Evolutionary conservation across 192 early-diverging fungal genomes (phyloP).

Genomic region (Coemansia sp.): DNA sequence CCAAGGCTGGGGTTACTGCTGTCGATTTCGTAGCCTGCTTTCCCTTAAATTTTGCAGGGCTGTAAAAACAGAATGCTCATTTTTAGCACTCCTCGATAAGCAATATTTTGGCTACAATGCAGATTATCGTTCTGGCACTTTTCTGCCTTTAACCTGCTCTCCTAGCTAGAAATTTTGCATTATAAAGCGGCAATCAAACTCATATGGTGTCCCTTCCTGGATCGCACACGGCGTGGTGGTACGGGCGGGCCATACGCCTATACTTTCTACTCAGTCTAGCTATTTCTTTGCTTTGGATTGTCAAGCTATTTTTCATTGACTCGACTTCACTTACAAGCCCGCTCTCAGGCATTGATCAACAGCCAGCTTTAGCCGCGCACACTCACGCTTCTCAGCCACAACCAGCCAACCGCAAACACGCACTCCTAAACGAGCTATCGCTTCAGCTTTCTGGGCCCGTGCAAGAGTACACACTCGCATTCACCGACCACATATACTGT

Average conservation of each 20-base stretch:
- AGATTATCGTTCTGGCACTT: not conserved
- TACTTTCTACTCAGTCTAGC: slow-evolving; percentile 37
- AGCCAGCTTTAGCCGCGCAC: not conserved
- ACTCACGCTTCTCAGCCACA: not conserved
- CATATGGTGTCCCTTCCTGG: slow-evolving; percentile 9
- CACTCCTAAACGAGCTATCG: not conserved
- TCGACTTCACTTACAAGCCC: not conserved
- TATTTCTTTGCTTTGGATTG: slow-evolving; percentile 28
- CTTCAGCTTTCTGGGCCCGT: slow-evolving; percentile 4
- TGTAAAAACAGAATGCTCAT: too few relatives aligned
- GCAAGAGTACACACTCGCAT: slow-evolving; percentile 14
- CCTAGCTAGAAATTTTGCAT: too few relatives aligned
- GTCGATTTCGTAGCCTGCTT: too few relatives aligned
- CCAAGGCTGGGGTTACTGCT: too few relatives aligned
- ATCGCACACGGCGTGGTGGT: slow-evolving; percentile 42
- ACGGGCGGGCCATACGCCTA: slow-evolving; percentile 38
- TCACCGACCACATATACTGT: slow-evolving; percentile 47
- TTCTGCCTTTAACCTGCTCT: not conserved
- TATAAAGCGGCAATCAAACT: too few relatives aligned
- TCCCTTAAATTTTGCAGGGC: too few relatives aligned
- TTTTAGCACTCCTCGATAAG: too few relatives aligned
- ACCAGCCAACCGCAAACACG: not conserved
- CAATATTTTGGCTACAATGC: too few relatives aligned
- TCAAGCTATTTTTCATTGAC: slow-evolving; percentile 12
- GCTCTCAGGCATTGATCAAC: not conserved